Conservation (phyloP, 345 rosid species). For the Eutrema yunnanense region DNA sequence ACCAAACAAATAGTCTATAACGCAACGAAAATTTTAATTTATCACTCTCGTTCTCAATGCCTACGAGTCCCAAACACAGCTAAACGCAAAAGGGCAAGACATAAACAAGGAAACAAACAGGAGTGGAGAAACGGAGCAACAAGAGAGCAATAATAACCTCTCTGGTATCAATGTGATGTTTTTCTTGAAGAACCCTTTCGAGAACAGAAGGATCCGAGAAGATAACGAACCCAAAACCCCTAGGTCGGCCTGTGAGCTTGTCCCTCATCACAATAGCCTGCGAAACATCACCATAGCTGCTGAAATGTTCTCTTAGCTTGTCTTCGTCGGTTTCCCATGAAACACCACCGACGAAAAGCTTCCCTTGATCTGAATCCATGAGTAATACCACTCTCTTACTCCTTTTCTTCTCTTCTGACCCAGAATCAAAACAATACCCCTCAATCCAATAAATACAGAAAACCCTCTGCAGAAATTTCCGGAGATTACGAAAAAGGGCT, state of each 20-base stretch:
- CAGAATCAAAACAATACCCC: background rate
- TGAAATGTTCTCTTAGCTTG: constrained; percentile 56
- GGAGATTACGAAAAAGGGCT: background rate
- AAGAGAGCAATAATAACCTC: constrained; percentile 35
- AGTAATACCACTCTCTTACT: background rate
- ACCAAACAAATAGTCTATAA: background rate
- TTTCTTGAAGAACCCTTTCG: constrained; percentile 57
- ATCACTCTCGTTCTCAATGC: background rate
- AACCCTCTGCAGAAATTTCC: background rate
- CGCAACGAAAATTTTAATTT: background rate
- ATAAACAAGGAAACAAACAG: background rate
- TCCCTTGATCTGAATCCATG: constrained; percentile 79
- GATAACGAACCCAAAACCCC: constrained; percentile 79
- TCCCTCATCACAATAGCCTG: constrained; percentile 70
- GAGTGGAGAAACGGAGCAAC: background rate
- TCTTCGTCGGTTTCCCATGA: constrained; percentile 90
- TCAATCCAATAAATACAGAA: background rate
- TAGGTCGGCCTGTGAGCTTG: constrained; percentile 58
- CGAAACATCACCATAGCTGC: constrained; percentile 56
- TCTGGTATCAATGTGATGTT: constrained; percentile 66
- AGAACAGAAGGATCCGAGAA: constrained; percentile 63
- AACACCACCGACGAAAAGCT: constrained; percentile 82
- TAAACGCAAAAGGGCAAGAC: background rate
- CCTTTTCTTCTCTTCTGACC: background rate
- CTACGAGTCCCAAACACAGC: background rate